Conservation (phyloP, 2,329 filamentous ascomycete species). For the Botrytis aclada region DNA sequence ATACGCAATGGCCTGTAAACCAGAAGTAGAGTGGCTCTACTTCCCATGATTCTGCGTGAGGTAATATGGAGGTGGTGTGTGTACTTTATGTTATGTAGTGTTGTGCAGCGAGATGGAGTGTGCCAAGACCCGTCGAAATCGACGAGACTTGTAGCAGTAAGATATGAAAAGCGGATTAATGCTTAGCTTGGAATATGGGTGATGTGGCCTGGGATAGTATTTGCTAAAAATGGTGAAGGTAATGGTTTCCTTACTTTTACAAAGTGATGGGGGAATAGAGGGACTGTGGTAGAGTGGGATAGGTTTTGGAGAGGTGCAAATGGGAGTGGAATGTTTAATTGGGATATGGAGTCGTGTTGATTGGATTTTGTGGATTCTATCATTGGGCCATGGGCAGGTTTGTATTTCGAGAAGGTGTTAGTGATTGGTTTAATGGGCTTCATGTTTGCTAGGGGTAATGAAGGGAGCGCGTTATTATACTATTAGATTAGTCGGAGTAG, state of each 20-base stretch:
- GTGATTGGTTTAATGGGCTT: background rate
- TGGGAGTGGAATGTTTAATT: background rate
- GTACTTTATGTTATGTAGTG: too few relatives aligned
- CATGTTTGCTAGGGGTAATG: background rate
- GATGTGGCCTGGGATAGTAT: background rate
- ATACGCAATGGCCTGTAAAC: background rate
- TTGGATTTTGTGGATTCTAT: background rate
- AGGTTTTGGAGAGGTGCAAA: rapidly evolving
- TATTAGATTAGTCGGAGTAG: background rate
- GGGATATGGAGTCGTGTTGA: background rate
- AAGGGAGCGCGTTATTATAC: background rate
- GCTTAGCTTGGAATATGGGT: background rate
- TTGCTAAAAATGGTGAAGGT: background rate
- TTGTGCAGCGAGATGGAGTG: background rate
- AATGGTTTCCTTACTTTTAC: too few relatives aligned
- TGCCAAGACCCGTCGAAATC: background rate
- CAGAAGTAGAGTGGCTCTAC: background rate
- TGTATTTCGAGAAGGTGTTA: background rate
- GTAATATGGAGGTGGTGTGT: background rate
- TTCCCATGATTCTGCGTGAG: background rate
- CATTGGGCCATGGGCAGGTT: background rate
- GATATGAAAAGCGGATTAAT: background rate
- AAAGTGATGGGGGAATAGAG: background rate
- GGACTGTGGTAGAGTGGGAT: background rate
- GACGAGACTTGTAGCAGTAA: background rate